phyloP scores from a whole-genome alignment of 768 basidiomycete genomes.

The Lepiota brunneoincarnata region DNA sequence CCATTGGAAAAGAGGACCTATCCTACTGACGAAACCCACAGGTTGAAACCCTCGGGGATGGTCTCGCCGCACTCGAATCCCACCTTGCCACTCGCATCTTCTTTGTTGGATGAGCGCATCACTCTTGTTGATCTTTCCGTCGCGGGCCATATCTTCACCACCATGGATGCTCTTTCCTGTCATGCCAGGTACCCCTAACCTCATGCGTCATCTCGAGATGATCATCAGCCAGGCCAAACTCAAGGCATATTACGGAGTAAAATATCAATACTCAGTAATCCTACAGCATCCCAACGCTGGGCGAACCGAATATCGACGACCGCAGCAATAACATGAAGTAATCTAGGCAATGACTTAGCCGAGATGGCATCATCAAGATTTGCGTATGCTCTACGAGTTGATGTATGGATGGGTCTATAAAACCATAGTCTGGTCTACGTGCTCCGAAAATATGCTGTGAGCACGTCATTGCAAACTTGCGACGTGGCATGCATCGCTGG shows the following conservation, averaged over 20 bases:
- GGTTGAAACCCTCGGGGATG: conserved; percentile 59
- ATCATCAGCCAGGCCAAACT: conserved; percentile 81
- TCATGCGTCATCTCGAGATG: conserved; percentile 85
- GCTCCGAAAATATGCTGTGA: too few species aligned
- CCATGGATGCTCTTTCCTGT: conserved; percentile 50
- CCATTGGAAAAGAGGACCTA: not conserved
- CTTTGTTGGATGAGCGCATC: conserved; percentile 91
- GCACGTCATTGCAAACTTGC: too few species aligned
- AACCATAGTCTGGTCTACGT: too few species aligned
- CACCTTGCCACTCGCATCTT: conserved; percentile 81
- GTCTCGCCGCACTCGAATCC: conserved; percentile 66
- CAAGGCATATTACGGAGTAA: conserved; percentile 63
- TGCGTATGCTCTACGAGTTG: too few species aligned
- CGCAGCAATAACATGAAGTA: too few species aligned
- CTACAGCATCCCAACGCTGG: too few species aligned
- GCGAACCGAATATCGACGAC: too few species aligned
- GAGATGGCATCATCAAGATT: too few species aligned
- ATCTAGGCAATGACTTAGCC: too few species aligned
- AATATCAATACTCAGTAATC: too few species aligned
- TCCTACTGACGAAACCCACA: conserved; percentile 21
- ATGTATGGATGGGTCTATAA: too few species aligned
- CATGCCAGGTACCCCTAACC: conserved; percentile 71
- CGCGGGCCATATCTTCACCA: conserved; percentile 51
- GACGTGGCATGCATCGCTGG: too few species aligned
- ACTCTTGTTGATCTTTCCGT: conserved; percentile 85